Conservation (phyloP, 768 basidiomycete species). For the Suillus bovinus region DNA sequence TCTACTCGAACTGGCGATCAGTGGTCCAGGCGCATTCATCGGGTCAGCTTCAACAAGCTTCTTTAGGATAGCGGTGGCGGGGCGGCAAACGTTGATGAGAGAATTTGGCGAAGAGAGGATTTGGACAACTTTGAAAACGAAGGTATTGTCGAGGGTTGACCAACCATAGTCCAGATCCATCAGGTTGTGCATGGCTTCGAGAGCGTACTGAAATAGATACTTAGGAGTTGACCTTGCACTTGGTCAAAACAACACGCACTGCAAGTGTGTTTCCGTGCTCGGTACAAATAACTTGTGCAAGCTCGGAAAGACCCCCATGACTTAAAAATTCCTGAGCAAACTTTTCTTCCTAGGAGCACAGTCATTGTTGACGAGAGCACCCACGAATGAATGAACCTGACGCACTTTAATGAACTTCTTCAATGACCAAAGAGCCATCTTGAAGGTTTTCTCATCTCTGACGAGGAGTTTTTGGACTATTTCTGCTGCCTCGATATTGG, state of each 20-base stretch:
- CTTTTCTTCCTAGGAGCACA: constrained; percentile 64
- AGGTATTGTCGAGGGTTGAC: constrained; percentile 66
- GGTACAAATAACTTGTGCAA: constrained; percentile 67
- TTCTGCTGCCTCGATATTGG: constrained; percentile 76
- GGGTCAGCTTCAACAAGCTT: constrained; percentile 89
- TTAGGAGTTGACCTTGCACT: not conserved
- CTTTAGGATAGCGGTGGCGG: constrained; percentile 88
- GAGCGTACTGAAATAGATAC: constrained; percentile 60
- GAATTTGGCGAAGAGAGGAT: constrained; percentile 75
- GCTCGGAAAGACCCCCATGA: constrained; percentile 66
- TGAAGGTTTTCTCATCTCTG: constrained; percentile 60
- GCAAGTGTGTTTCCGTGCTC: constrained; percentile 84
- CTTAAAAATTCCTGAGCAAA: constrained; percentile 80
- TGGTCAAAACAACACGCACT: constrained; percentile 40
- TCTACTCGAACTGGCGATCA: constrained; percentile 61
- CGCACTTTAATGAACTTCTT: constrained; percentile 78
- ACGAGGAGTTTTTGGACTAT: constrained; percentile 67
- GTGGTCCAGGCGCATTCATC: constrained; percentile 57
- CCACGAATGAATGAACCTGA: constrained; percentile 4
- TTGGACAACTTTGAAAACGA: constrained; percentile 77
- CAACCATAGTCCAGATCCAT: constrained; percentile 89
- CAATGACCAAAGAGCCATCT: constrained; percentile 71
- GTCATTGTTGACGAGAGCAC: constrained; percentile 8
- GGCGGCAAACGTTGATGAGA: constrained; percentile 87
- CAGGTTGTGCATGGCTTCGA: constrained; percentile 83